phyloP scores from a whole-genome alignment of 2,329 filamentous ascomycete genomes.

The Colletotrichum phormii region DNA sequence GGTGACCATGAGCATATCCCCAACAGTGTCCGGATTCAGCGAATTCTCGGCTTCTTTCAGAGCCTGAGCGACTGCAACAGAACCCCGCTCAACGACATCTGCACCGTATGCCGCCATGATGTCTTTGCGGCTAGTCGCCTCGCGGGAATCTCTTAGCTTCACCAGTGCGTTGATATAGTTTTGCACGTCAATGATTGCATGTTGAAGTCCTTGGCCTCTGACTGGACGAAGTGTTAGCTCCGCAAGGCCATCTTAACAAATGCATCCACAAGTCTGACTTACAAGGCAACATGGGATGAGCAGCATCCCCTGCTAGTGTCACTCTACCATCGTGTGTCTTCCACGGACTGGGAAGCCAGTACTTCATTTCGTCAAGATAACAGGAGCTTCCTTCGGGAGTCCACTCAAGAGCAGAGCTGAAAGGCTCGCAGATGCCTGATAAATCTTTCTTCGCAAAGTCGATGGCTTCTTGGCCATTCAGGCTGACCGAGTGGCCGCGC shows the following conservation, averaged over 20 bases:
- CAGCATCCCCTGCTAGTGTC: constrained; percentile 54
- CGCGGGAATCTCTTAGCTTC: constrained; percentile 36
- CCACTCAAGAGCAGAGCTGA: constrained; percentile 49
- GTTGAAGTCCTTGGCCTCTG: constrained; percentile 59
- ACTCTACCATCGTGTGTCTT: constrained; percentile 46
- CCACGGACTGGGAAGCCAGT: constrained; percentile 49
- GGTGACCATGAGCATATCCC: constrained; percentile 48
- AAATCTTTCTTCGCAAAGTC: constrained; percentile 44
- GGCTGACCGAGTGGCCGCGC: constrained; percentile 40
- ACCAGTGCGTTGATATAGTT: constrained; percentile 51
- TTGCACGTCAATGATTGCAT: constrained; percentile 53
- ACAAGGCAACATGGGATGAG: constrained; percentile 58
- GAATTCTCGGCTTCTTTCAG: constrained; percentile 47
- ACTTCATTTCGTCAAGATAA: constrained; percentile 50
- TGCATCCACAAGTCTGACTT: constrained; percentile 16
- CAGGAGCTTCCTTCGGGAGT: constrained; percentile 46
- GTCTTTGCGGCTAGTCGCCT: constrained; percentile 29
- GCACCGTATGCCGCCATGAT: constrained; percentile 45
- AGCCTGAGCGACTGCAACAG: constrained; percentile 48
- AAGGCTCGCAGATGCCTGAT: constrained; percentile 43
- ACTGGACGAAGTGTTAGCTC: constrained; percentile 39
- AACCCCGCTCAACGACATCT: constrained; percentile 48
- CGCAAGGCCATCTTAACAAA: background rate
- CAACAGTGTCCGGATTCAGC: constrained; percentile 43
- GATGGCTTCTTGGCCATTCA: constrained; percentile 51